Percentiles rank a stretch among this genome's conserved stretches.
Conservation (phyloP, 129 eudicot genomes). For the Dittrichia graveolens region DNA sequence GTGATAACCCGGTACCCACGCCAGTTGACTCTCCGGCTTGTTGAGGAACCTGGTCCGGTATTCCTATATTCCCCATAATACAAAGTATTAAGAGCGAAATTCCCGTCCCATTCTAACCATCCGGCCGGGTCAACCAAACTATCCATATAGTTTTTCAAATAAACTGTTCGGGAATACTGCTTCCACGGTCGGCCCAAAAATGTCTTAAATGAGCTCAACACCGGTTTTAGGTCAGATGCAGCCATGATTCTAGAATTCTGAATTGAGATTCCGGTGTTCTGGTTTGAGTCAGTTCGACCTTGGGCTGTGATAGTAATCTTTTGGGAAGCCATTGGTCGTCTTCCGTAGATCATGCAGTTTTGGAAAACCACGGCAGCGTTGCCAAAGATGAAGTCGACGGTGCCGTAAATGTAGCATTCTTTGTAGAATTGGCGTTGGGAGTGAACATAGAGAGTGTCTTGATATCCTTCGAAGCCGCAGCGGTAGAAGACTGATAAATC, state of each 20-base stretch:
- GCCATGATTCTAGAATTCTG: slow-evolving; percentile 61
- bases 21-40: slow-evolving; percentile 57
- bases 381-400: slow-evolving; percentile 73
- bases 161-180: slow-evolving; percentile 64
- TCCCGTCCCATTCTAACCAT: slow-evolving; percentile 67
- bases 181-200: slow-evolving; percentile 76
- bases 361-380: slow-evolving; percentile 69
- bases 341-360: slow-evolving; percentile 62
- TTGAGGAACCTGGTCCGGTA: slow-evolving; percentile 59
- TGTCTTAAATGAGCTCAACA: slow-evolving; percentile 32
- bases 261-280: slow-evolving; percentile 63
- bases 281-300: slow-evolving; percentile 57
- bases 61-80: slow-evolving; percentile 67
- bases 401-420: slow-evolving; percentile 66
- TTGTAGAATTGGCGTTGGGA: slow-evolving; percentile 68
- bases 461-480: slow-evolving; percentile 72
- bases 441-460: slow-evolving; percentile 64
- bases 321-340: slow-evolving; percentile 53
- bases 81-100: slow-evolving; percentile 49
- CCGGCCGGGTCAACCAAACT: slow-evolving; percentile 53
- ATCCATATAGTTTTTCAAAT: slow-evolving; percentile 50
- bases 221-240: slow-evolving; percentile 55
- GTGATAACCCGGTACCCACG: slow-evolving; percentile 53
- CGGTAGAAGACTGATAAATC: slow-evolving; percentile 61
- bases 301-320: slow-evolving; percentile 58